Conservation (phyloP, 192 early-diverging fungal species). For the Borealophlyctis nickersoniae region DNA sequence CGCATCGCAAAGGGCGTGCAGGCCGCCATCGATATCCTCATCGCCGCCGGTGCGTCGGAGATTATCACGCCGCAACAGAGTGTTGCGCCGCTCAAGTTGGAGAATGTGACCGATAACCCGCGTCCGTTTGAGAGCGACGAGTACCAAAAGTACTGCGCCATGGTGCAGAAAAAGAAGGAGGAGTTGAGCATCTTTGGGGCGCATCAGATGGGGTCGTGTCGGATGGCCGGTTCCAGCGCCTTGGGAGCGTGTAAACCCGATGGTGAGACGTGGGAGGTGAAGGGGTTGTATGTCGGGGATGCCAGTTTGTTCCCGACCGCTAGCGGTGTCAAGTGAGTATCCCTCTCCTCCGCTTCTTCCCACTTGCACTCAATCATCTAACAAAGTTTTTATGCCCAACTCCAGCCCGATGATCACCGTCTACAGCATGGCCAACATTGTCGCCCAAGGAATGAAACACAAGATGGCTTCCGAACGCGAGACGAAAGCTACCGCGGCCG, state of each 20-base stretch:
- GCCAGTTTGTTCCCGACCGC: conserved; percentile 70
- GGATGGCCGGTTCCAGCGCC: conserved; percentile 60
- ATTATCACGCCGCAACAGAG: conserved; percentile 52
- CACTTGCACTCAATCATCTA: neutral
- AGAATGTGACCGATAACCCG: neutral
- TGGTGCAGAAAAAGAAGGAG: conserved; percentile 24
- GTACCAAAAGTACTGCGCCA: conserved; percentile 34
- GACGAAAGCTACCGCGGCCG: neutral
- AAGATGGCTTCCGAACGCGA: neutral
- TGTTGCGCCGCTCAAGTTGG: conserved; percentile 24
- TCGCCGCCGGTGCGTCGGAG: conserved; percentile 63
- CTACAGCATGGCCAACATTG: conserved; percentile 12
- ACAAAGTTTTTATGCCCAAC: neutral
- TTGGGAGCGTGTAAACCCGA: conserved; percentile 60
- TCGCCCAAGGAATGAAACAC: conserved; percentile 22
- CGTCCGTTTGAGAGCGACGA: conserved; percentile 5
- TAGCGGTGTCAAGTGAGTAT: conserved; percentile 62
- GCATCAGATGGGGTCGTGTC: conserved; percentile 63
- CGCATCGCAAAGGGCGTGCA: conserved; percentile 46
- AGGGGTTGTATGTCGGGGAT: conserved; percentile 71
- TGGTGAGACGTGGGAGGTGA: conserved; percentile 72
- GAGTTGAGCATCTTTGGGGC: conserved; percentile 43
- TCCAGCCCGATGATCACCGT: conserved; percentile 30
- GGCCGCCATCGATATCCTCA: conserved; percentile 44
- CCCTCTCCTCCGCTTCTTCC: neutral